Evolutionary conservation across 805 yeast genomes (phyloP), one percentile per base, ranked within the genome.

Genomic region (Ascoidea asiatica): DNA sequence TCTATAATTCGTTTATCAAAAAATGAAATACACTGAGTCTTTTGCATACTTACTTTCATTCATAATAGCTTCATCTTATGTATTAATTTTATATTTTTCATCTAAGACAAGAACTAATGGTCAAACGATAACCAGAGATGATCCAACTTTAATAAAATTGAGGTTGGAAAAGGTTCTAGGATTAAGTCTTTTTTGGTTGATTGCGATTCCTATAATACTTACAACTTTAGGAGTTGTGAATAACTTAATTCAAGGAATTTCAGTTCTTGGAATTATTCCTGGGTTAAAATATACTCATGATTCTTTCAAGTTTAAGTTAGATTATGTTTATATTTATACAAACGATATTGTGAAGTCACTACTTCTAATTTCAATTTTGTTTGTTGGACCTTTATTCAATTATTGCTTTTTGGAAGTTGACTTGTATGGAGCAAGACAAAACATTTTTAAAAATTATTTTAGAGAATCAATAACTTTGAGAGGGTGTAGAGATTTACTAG

Each of bases 401-500:
- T 56, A 59, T 38, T 8, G 67, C 13, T 40, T 57, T 13, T 48
- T 59, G 21, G 54, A 55, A 23, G 29, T 53, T 21, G 55, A 54
- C 8, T 44, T 39, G 36, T 41, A 43, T 46, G 33, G 42, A 47
- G 18, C 17, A 17, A 33, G 41, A 36, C 5, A 7, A 13, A 38
- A 33, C 20, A 21, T 39, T 35, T 21, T 41, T 19, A 41, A 5
- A 5, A 19, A 39, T 5, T 44, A 50, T 1, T 5, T 50, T 5
- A 19, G 20, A 0, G 66, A 59, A 22, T 46, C 62, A 17, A 5
- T 4, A 1, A 47, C 51, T 1, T 46, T 73, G 4, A 57, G 60
- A 21, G 76, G 77, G 1, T 33, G 76, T 20, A 59, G 92, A 47
- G 78, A 81, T 55, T 66, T 75, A 41, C 45, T 82, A 0, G 63